Percentiles rank a stretch among this genome's conserved stretches.
These are phyloP conservation scores for Fraxinus quadrangulata DNA, from an alignment of 257 asterid species.

Conservation along the genomic window DNA sequence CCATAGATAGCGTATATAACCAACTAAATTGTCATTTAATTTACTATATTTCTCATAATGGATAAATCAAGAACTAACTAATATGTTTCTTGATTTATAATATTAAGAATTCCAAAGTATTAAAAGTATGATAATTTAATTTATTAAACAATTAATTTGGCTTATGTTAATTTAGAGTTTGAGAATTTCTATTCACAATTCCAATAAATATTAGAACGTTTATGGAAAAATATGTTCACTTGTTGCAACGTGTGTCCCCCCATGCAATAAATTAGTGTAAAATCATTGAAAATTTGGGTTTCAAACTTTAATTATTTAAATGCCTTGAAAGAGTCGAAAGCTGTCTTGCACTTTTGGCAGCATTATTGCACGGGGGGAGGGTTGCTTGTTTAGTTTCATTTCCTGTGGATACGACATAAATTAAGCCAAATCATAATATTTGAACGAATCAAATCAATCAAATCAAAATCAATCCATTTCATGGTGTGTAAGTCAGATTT, in stretches of 20 bases:
- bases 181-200: not conserved
- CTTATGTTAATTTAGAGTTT: not conserved
- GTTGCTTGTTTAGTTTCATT: conserved; percentile 13
- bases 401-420: not conserved
- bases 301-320: not conserved
- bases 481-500: conserved; percentile 23
- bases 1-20: no score
- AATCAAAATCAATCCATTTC: conserved; percentile 25
- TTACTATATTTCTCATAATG: no score
- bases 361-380: not conserved
- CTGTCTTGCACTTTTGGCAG: conserved; percentile 2
- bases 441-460: conserved; percentile 39
- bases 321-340: not conserved
- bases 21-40: no score
- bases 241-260: no score
- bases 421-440: not conserved
- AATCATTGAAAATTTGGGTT: not conserved
- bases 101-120: no score
- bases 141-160: not conserved
- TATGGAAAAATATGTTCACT: not conserved
- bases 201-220: not conserved
- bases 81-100: no score
- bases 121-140: not conserved
- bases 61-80: no score
- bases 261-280: no score